Evolutionary conservation across 192 early-diverging fungal genomes (phyloP).

Genomic region (Coemansia sp.): DNA sequence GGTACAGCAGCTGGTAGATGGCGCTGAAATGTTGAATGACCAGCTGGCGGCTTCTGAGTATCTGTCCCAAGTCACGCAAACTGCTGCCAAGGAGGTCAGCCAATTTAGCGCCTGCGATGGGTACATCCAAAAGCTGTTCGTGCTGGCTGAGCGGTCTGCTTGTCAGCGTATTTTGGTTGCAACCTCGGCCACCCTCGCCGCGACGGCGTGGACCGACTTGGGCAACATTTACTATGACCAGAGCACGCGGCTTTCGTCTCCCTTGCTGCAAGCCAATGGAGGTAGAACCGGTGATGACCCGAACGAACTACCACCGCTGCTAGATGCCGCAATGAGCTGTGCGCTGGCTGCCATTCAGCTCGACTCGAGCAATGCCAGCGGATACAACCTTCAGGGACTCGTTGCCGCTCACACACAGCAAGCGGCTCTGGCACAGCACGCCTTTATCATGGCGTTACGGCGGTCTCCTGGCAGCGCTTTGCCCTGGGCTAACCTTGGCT

Average conservation of each 20-base stretch:
- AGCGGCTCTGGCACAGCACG: slow-evolving; percentile 75
- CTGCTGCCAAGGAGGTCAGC: slow-evolving; percentile 4
- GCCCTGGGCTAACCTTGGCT: slow-evolving; percentile 85
- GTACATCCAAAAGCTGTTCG: slow-evolving; percentile 13
- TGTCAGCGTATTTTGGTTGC: slow-evolving; percentile 28
- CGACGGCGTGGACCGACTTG: slow-evolving; percentile 44
- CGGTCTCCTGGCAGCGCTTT: slow-evolving; percentile 61
- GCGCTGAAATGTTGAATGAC: neutral
- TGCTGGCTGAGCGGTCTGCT: slow-evolving; percentile 26
- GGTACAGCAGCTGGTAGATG: slow-evolving; percentile 6
- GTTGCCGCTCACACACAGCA: slow-evolving; percentile 44
- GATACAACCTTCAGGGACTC: slow-evolving; percentile 77
- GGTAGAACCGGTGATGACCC: neutral
- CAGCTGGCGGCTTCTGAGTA: slow-evolving; percentile 11
- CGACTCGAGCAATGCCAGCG: slow-evolving; percentile 58
- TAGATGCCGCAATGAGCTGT: slow-evolving; percentile 32
- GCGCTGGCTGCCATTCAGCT: slow-evolving; percentile 62
- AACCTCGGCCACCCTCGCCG: slow-evolving; percentile 18
- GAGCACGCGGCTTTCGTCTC: slow-evolving; percentile 3
- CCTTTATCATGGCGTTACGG: slow-evolving; percentile 79
- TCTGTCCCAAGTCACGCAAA: slow-evolving; percentile 16
- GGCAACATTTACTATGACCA: slow-evolving; percentile 29
- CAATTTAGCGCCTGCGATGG: neutral
- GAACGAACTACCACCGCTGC: slow-evolving; percentile 8
- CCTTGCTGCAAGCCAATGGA: neutral